Evolutionary conservation across 768 basidiomycete genomes (phyloP).

Genomic region (Russula brevipes): DNA sequence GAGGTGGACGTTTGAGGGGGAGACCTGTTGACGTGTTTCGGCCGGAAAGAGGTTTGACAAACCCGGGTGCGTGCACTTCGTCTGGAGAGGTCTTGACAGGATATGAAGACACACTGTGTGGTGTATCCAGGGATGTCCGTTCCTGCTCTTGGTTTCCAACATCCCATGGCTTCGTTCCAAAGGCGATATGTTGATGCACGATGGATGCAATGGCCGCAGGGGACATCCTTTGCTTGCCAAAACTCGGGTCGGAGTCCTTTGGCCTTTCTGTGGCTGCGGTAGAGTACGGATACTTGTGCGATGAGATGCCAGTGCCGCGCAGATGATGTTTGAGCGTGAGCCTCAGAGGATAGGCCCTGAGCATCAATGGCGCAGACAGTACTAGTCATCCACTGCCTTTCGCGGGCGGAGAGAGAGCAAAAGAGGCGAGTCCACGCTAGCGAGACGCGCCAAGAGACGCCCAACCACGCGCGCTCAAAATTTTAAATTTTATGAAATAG

Average conservation of each 20-base stretch:
- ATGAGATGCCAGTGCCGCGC: conserved; percentile 32
- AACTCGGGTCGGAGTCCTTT: neutral
- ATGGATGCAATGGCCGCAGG: conserved; percentile 15
- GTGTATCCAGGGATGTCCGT: neutral
- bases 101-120: neutral
- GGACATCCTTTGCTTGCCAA: neutral
- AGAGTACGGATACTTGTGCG: neutral
- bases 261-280: neutral
- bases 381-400: conserved; percentile 53
- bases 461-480: neutral
- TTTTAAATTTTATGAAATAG: neutral
- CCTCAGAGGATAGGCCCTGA: conserved; percentile 77
- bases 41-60: conserved; percentile 13
- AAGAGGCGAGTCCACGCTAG: neutral
- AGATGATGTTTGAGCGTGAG: conserved; percentile 50
- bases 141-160: neutral
- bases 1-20: conserved; percentile 12
- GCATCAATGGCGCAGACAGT: conserved; percentile 67
- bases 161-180: conserved; percentile 8
- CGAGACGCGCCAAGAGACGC: neutral
- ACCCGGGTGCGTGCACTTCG: neutral
- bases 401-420: neutral
- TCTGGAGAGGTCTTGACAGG: neutral
- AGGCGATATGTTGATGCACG: conserved; percentile 17
- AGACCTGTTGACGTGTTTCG: conserved; percentile 11